phyloP scores from a whole-genome alignment of 1,139 yeast genomes.

The Magnusiomyces paraingens region DNA sequence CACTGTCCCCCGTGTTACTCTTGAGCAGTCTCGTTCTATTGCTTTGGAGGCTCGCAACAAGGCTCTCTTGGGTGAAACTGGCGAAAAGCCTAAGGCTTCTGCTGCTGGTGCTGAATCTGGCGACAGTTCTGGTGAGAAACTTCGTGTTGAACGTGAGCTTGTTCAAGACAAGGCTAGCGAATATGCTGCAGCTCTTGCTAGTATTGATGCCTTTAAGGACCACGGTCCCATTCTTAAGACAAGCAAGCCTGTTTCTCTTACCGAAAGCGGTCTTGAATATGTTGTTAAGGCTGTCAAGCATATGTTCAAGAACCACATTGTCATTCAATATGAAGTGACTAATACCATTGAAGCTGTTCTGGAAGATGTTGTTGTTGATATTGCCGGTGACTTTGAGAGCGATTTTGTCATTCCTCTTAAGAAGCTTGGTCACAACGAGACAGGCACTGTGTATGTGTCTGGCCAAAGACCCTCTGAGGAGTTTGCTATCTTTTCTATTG shows the following conservation, averaged over 20 bases:
- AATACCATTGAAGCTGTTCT: constrained; percentile 79
- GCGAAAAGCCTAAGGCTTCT: constrained; percentile 17
- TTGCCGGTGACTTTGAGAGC: constrained; percentile 46
- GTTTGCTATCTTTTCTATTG: constrained; percentile 48
- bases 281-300: constrained; percentile 83
- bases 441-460: constrained; percentile 75
- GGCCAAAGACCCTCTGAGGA: constrained; percentile 48
- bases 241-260: constrained; percentile 60
- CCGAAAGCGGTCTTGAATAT: constrained; percentile 91
- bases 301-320: constrained; percentile 67
- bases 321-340: constrained; percentile 75
- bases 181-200: constrained; percentile 58
- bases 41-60: constrained; percentile 41
- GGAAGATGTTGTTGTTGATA: constrained; percentile 67
- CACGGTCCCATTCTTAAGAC: constrained; percentile 77
- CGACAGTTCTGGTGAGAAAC: constrained; percentile 31
- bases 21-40: constrained; percentile 57
- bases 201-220: constrained; percentile 60
- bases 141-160: constrained; percentile 22
- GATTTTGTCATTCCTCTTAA: constrained; percentile 71
- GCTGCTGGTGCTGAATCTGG: constrained; percentile 18
- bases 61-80: constrained; percentile 21
- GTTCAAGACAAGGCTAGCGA: constrained; percentile 45
- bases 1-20: constrained; percentile 54
- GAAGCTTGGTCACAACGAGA: constrained; percentile 60